Evolutionary conservation across 2,329 filamentous ascomycete species (phyloP).

Genomic region (Trichoderma harzianum): DNA sequence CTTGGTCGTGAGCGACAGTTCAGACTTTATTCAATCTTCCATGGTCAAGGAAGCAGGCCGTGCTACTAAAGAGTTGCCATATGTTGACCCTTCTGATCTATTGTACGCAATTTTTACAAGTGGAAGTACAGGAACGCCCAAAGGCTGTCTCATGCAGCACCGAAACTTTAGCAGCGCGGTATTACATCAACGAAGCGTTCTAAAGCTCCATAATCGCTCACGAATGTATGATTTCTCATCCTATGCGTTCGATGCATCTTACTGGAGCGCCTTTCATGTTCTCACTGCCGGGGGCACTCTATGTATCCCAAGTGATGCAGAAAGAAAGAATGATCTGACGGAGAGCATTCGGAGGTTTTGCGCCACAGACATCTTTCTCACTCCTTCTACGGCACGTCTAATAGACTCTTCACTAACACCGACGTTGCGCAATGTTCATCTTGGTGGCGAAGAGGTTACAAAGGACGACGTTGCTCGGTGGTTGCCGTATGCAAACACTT

Average conservation of each 20-base stretch:
- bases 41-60: background rate
- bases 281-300: conserved; percentile 1
- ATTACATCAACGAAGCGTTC: conserved; percentile 33
- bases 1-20: background rate
- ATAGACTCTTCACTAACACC: background rate
- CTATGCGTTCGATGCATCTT: conserved; percentile 20
- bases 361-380: conserved; percentile 1
- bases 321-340: background rate
- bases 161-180: conserved; percentile 38
- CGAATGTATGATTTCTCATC: conserved; percentile 20
- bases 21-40: background rate
- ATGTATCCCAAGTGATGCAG: background rate
- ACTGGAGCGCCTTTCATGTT: conserved; percentile 16
- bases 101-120: background rate
- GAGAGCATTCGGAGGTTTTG: background rate
- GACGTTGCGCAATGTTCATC: background rate
- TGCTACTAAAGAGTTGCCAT: background rate
- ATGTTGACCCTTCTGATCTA: background rate
- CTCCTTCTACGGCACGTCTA: conserved; percentile 5
- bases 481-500: conserved; percentile 25
- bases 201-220: background rate
- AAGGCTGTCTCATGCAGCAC: conserved; percentile 32
- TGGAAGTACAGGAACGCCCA: background rate
- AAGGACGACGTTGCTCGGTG: background rate
- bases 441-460: conserved; percentile 1